Evolutionary conservation across 495 filamentous ascomycete genomes (phyloP).

Genomic region (Penicillium coprophilum): DNA sequence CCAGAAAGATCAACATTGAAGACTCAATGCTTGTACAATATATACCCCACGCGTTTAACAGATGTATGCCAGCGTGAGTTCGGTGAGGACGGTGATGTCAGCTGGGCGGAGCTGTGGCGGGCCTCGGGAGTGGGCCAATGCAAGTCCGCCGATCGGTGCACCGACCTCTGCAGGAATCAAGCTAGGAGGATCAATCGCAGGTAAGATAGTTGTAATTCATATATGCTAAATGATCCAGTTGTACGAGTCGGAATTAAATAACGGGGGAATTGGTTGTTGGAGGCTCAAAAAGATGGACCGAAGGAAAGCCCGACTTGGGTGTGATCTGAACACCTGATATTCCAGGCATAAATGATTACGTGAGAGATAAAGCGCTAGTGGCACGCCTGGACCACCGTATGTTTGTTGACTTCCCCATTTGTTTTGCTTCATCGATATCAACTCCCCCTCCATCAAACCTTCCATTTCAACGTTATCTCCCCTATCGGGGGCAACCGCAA

Average conservation of each 20-base stretch:
- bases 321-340: background rate
- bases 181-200: background rate
- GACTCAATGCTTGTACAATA: background rate
- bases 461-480: conserved; percentile 19
- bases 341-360: conserved; percentile 14
- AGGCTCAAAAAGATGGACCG: background rate
- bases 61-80: conserved; percentile 12
- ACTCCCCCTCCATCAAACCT: conserved; percentile 11
- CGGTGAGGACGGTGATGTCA: conserved; percentile 33
- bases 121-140: conserved; percentile 24
- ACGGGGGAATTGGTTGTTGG: background rate
- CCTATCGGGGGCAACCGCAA: conserved; percentile 38
- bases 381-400: conserved; percentile 25
- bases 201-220: background rate
- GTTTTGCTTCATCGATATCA: conserved; percentile 18
- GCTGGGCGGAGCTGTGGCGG: conserved; percentile 17
- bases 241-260: background rate
- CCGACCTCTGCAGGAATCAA: background rate
- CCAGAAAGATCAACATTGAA: background rate
- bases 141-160: conserved; percentile 9
- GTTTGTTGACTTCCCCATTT: conserved; percentile 42
- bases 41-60: background rate
- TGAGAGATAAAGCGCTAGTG: conserved; percentile 19
- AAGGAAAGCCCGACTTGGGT: background rate
- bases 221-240: background rate